Evolutionary conservation across 176 grass and related monocot genomes (phyloP).

Genomic region (Tuctoria greenei): DNA sequence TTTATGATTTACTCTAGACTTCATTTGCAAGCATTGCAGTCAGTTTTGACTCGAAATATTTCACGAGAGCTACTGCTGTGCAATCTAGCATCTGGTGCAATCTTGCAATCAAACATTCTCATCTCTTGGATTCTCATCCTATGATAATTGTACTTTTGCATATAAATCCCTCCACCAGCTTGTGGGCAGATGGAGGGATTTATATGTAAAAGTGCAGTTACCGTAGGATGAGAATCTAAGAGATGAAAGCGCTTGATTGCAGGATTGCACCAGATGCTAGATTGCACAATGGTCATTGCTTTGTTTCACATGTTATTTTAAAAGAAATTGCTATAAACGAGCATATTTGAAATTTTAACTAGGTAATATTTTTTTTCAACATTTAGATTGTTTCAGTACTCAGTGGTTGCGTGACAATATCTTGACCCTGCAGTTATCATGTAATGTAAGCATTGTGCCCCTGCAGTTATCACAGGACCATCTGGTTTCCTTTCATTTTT

Average conservation of each 20-base stretch:
- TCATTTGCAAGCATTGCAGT: constrained; percentile 8
- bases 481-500: not conserved
- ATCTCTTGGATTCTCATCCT: too few species aligned
- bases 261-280: too few species aligned
- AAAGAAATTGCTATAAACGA: not conserved
- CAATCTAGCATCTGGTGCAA: too few species aligned
- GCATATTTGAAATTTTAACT: not conserved
- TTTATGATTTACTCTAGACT: constrained; percentile 19
- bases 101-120: too few species aligned
- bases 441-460: not conserved
- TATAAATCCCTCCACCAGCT: too few species aligned
- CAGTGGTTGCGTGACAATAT: not conserved
- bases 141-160: too few species aligned
- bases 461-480: not conserved
- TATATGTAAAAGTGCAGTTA: too few species aligned
- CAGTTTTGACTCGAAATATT: constrained; percentile 12
- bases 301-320: not conserved
- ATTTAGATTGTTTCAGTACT: not conserved
- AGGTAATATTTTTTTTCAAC: not conserved
- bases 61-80: too few species aligned
- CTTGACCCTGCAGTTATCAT: not conserved
- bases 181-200: too few species aligned
- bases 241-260: too few species aligned
- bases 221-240: too few species aligned
- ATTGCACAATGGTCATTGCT: too few species aligned